Conservation (phyloP, 1,139 yeast genomes). For the Sugiyamaella castrensis region DNA sequence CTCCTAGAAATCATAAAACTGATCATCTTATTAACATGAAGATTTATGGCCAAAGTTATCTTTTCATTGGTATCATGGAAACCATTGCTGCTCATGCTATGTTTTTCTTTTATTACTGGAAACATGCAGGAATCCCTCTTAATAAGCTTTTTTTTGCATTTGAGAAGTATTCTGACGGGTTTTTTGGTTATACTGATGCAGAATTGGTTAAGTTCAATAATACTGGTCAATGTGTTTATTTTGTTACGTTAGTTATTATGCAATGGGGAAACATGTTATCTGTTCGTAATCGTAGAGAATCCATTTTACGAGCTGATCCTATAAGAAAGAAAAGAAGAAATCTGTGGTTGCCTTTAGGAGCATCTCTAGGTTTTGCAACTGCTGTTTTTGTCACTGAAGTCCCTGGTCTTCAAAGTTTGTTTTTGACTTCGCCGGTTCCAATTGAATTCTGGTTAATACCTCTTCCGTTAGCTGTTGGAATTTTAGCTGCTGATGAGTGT, state of each 20-base stretch:
- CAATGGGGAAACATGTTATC: conserved; percentile 50
- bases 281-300: conserved; percentile 46
- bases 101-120: conserved; percentile 43
- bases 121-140: conserved; percentile 42
- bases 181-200: conserved; percentile 23
- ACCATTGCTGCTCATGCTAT: conserved; percentile 46
- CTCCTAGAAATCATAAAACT: conserved; percentile 46
- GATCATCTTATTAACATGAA: conserved; percentile 47
- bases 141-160: conserved; percentile 41
- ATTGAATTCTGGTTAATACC: conserved; percentile 51
- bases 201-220: conserved; percentile 34
- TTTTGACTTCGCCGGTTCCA: conserved; percentile 45
- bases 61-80: conserved; percentile 45
- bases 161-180: conserved; percentile 38
- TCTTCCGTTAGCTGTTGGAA: conserved; percentile 45
- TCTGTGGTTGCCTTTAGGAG: conserved; percentile 38
- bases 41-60: conserved; percentile 46
- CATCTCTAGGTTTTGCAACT: conserved; percentile 42
- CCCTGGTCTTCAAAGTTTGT: conserved; percentile 43
- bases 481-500: conserved; percentile 45
- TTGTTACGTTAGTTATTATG: conserved; percentile 49
- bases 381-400: conserved; percentile 49
- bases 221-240: conserved; percentile 49
- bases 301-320: conserved; percentile 46
- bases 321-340: conserved; percentile 32